Base-by-base conservation (phyloP, 2,329 filamentous ascomycete species). In the Paracoccidioides lutzii region DNA sequence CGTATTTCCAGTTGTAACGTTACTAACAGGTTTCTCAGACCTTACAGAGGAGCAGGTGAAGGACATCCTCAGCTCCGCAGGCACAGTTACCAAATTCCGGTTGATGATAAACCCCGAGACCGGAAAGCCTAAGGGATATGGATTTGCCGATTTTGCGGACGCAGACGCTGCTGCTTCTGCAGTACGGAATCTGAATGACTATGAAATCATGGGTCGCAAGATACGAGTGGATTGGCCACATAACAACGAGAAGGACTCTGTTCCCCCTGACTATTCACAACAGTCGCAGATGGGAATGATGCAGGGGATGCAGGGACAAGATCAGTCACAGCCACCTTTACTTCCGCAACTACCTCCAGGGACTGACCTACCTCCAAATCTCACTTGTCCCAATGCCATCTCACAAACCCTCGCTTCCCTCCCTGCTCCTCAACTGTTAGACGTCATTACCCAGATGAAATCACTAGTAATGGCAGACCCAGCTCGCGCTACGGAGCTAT, bases 31-130 rank as follows among this genome's bases (percentile, higher is more conserved):
- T 53, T 10, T 40, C 57, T n/a, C 65, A 95, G 90, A 91, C 60
- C 83, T 96, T 61, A 95, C 90, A 35, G 93, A 98, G 74, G 90
- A 97, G 70, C 88, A 95, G 69, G 95, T 98, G 65, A 86, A 85
- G 67, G 88, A 96, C 64, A 95, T 95, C 59, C 94, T 97, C 71
- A 88, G 84, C 68, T 86, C 87, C 61, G 90, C 88, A 54, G 93
- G 93, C 57, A 88, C 90, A 61, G 91, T 97, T 1, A 78, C 94
- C 57, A 91, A 87, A 69, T 97, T 97, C 70, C 83, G 91, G 53
- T 80, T 97, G 51, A 91, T 97, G 61, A 94, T 95, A 72, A 94
- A 97, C 74, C 87, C 90, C 54, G 91, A 97, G 66, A 96, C 90
- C 2, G 90, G 91, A 44, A 84, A 89, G 56, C 90, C 93, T 0